Percentiles rank a stretch among this genome's conserved stretches.
phyloP scores from a whole-genome alignment of 352 stramenopile genomes.

The Phytophthora gonapodyides region DNA sequence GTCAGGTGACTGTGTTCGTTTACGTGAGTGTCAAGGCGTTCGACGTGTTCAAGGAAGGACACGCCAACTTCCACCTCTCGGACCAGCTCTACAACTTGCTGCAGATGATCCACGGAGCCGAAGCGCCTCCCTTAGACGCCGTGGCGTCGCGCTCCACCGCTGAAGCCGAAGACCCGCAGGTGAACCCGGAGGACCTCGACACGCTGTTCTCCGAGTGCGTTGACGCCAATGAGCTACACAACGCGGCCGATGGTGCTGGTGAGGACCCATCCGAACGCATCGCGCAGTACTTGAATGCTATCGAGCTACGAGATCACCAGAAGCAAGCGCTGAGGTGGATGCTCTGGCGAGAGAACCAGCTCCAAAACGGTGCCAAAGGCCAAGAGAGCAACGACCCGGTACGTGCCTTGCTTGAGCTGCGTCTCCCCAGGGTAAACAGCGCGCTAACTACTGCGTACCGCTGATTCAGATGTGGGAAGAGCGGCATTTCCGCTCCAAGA shows the following conservation, averaged over 20 bases:
- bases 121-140: slow-evolving; percentile 19
- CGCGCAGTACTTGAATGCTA: slow-evolving; percentile 53
- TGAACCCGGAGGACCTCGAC: slow-evolving; percentile 55
- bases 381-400: slow-evolving; percentile 55
- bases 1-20: slow-evolving; percentile 55
- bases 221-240: slow-evolving; percentile 34
- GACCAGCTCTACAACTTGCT: slow-evolving; percentile 63
- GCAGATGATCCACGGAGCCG: slow-evolving; percentile 44
- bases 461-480: slow-evolving; percentile 72
- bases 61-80: slow-evolving; percentile 67
- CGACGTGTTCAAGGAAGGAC: slow-evolving; percentile 60
- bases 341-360: slow-evolving; percentile 75
- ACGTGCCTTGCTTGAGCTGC: slow-evolving; percentile 9
- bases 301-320: slow-evolving; percentile 82
- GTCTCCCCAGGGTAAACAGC: too few relatives aligned
- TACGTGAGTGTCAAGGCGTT: slow-evolving; percentile 67
- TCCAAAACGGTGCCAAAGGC: slow-evolving; percentile 25
- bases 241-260: slow-evolving; percentile 10
- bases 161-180: slow-evolving; percentile 23
- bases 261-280: slow-evolving; percentile 46
- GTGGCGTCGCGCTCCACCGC: slow-evolving; percentile 1
- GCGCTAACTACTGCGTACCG: slow-evolving; percentile 10
- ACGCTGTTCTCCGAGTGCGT: slow-evolving; percentile 71
- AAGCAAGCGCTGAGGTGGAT: slow-evolving; percentile 87
- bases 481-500: slow-evolving; percentile 48